phyloP scores from a whole-genome alignment of 2,329 filamentous ascomycete genomes.

The Cytospora chrysosperma region DNA sequence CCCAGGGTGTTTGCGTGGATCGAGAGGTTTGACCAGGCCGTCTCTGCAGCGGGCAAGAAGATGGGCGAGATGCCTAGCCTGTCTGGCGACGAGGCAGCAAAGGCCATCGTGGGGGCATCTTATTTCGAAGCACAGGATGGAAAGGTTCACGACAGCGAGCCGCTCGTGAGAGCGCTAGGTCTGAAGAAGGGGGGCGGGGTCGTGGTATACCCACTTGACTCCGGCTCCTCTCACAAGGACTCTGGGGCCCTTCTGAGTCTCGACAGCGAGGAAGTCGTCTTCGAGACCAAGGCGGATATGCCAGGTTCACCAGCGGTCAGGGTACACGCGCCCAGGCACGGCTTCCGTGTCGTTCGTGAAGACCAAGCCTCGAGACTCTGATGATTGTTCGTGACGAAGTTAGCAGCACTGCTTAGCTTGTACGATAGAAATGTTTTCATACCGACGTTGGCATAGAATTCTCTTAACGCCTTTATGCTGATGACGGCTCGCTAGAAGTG shows the following conservation, averaged over 20 bases:
- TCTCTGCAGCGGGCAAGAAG: conserved; percentile 42
- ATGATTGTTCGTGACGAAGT: neutral
- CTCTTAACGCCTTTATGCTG: neutral
- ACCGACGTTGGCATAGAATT: neutral
- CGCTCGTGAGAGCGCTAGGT: conserved; percentile 42
- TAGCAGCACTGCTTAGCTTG: neutral
- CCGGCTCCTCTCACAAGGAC: conserved; percentile 59
- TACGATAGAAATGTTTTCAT: neutral
- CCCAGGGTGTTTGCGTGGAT: conserved; percentile 66
- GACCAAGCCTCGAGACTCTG: conserved; percentile 29
- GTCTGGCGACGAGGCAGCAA: conserved; percentile 54
- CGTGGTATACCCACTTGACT: conserved; percentile 61
- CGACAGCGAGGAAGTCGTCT: conserved; percentile 54
- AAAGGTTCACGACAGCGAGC: conserved; percentile 50
- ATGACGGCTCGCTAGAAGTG: neutral
- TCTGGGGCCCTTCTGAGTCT: conserved; percentile 54
- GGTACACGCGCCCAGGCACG: conserved; percentile 61
- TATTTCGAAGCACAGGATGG: conserved; percentile 45
- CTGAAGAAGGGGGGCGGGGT: conserved; percentile 55
- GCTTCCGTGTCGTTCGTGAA: conserved; percentile 47
- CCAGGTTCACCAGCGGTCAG: conserved; percentile 39
- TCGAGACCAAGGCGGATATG: conserved; percentile 47
- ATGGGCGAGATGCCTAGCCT: conserved; percentile 41
- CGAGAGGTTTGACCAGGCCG: conserved; percentile 53
- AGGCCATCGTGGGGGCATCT: conserved; percentile 43